Evolutionary conservation across 202 grass and related monocot genomes (phyloP).

Genomic region (Elaeis oleifera): DNA sequence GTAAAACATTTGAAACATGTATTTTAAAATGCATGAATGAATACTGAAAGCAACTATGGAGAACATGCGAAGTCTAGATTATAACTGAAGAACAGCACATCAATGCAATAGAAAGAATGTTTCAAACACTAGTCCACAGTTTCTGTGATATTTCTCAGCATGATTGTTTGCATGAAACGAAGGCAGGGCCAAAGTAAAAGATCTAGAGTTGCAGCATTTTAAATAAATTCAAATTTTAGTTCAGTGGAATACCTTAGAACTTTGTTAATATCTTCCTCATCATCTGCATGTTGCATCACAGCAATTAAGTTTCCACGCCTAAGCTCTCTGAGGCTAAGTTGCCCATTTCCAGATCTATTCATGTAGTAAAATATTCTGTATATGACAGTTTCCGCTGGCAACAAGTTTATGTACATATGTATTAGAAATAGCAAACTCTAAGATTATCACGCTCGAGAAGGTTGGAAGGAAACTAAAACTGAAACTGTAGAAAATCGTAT

Average conservation of each 20-base stretch:
- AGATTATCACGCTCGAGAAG: background rate
- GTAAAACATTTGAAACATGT: too few species aligned
- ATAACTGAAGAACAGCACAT: too few species aligned
- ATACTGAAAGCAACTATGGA: too few species aligned
- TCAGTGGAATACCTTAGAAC: slow-evolving; percentile 62
- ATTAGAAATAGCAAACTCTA: slow-evolving; percentile 2
- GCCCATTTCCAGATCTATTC: slow-evolving; percentile 92
- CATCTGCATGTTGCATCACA: slow-evolving; percentile 88
- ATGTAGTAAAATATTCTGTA: slow-evolving; percentile 99
- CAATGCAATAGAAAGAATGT: too few species aligned
- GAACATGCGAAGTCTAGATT: too few species aligned
- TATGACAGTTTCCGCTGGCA: slow-evolving; percentile 93
- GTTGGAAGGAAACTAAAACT: background rate
- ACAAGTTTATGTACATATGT: slow-evolving; percentile 23
- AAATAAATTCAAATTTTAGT: background rate
- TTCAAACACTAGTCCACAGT: too few species aligned
- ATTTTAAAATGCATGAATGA: too few species aligned
- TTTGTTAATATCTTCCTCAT: slow-evolving; percentile 99
- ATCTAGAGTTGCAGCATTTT: too few species aligned
- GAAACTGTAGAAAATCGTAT: too few species aligned
- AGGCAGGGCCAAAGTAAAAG: too few species aligned
- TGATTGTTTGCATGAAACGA: too few species aligned
- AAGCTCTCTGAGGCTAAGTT: slow-evolving; percentile 85
- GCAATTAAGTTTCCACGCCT: slow-evolving; percentile 94
- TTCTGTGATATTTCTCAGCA: too few species aligned